Conservation (phyloP, 139 green algal species). For the Chlorella vulgaris region DNA sequence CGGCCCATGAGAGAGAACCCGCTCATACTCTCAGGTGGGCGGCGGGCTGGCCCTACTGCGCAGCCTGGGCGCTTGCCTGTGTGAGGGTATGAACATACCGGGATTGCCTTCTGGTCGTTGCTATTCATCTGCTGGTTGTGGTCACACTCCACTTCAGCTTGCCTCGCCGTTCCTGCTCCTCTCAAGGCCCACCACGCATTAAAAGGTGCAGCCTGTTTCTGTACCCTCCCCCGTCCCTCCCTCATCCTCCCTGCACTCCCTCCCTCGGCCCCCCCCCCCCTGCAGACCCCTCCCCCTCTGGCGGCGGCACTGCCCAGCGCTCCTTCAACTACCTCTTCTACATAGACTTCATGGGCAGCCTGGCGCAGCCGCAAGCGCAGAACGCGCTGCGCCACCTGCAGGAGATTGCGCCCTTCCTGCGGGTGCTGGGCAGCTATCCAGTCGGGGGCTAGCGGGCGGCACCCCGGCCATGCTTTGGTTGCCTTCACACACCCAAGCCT, state of each 20-base stretch:
- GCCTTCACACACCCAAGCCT: no score
- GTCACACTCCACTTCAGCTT: no score
- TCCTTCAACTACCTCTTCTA: slow-evolving; percentile 99
- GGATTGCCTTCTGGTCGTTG: no score
- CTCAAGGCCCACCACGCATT: no score
- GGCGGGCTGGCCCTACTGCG: not conserved
- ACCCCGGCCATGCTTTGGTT: not conserved
- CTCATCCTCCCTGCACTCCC: not conserved
- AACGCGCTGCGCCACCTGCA: slow-evolving; percentile 94
- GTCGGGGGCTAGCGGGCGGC: slow-evolving; percentile 40
- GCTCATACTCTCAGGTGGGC: slow-evolving; percentile 30
- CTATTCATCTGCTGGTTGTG: no score
- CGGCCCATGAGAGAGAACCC: slow-evolving; percentile 75
- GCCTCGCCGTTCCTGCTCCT: no score
- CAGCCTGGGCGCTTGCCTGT: no score
- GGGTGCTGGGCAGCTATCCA: slow-evolving; percentile 94
- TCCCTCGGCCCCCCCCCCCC: not conserved
- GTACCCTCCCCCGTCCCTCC: no score
- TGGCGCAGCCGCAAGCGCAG: slow-evolving; percentile 80
- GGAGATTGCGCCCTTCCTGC: slow-evolving; percentile 90
- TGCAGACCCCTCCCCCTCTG: not conserved
- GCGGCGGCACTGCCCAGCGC: not conserved
- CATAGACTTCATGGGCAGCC: slow-evolving; percentile 90
- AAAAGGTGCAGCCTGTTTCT: no score
- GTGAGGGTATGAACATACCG: no score